Conservation (phyloP, 1,284 basidiomycete species). For the Taiwanofungus camphoratus region DNA sequence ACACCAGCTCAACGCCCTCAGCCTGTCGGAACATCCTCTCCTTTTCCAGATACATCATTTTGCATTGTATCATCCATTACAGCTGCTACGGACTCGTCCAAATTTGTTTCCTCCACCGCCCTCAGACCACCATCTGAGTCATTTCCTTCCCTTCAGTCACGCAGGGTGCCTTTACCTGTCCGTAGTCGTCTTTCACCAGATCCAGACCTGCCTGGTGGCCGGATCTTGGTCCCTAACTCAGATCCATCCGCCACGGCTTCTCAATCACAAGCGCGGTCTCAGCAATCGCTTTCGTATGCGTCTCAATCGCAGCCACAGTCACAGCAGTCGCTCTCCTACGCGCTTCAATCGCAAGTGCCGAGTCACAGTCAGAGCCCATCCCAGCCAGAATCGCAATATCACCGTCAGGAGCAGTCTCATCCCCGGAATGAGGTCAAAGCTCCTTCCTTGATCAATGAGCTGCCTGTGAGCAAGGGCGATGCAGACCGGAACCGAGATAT, state of each 20-base stretch:
- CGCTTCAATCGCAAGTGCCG: too few species aligned
- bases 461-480: too few species aligned
- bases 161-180: slow-evolving; percentile 15
- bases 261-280: slow-evolving; percentile 11
- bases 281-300: slow-evolving; percentile 1
- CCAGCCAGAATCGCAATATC: slow-evolving; percentile 1
- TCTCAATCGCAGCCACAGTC: slow-evolving; percentile 12
- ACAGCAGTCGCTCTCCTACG: slow-evolving; percentile 2
- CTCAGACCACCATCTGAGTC: background rate
- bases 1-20: slow-evolving; percentile 32
- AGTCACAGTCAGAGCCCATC: too few species aligned
- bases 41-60: slow-evolving; percentile 5
- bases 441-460: too few species aligned
- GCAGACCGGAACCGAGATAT: too few species aligned
- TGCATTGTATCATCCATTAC: slow-evolving; percentile 2
- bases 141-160: slow-evolving; percentile 6
- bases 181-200: slow-evolving; percentile 10
- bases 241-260: slow-evolving; percentile 35
- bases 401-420: slow-evolving; percentile 13
- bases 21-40: slow-evolving; percentile 1
- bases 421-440: slow-evolving; percentile 16
- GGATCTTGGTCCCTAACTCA: slow-evolving; percentile 46
- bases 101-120: background rate
- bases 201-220: slow-evolving; percentile 25
- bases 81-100: slow-evolving; percentile 5